Evolutionary conservation across 2,329 filamentous ascomycete genomes (phyloP).

Genomic region (Diplodia sapinea): DNA sequence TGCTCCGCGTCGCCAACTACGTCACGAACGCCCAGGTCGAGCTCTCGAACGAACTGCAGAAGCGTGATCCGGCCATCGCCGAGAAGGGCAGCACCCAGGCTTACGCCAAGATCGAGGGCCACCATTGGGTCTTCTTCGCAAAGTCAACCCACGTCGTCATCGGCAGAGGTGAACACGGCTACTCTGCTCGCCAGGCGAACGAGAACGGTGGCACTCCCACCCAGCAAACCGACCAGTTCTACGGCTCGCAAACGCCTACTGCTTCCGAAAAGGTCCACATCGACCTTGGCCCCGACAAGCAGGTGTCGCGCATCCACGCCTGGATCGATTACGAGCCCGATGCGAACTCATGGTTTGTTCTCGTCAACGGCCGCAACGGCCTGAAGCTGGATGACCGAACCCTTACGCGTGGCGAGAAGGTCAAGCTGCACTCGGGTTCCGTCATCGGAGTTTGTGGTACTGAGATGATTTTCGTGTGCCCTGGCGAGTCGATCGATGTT

Average conservation of each 20-base stretch:
- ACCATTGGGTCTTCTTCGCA: slow-evolving; percentile 85
- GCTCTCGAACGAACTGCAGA: slow-evolving; percentile 60
- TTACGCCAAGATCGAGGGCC: slow-evolving; percentile 81
- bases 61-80: slow-evolving; percentile 42
- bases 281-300: slow-evolving; percentile 68
- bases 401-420: slow-evolving; percentile 70
- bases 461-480: slow-evolving; percentile 99
- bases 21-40: slow-evolving; percentile 63
- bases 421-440: slow-evolving; percentile 78
- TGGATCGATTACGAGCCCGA: slow-evolving; percentile 55
- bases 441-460: slow-evolving; percentile 90
- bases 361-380: slow-evolving; percentile 90
- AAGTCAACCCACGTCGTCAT: slow-evolving; percentile 77
- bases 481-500: slow-evolving; percentile 73
- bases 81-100: slow-evolving; percentile 59
- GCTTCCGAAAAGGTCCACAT: slow-evolving; percentile 69
- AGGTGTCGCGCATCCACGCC: slow-evolving; percentile 58
- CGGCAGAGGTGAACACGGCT: slow-evolving; percentile 59
- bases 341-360: slow-evolving; percentile 74
- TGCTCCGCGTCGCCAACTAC: slow-evolving; percentile 53
- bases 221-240: slow-evolving; percentile 31
- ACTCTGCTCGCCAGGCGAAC: slow-evolving; percentile 41
- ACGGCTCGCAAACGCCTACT: slow-evolving; percentile 35
- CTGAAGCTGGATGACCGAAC: slow-evolving; percentile 78
- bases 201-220: slow-evolving; percentile 38